Evolutionary conservation across 805 yeast genomes (phyloP).

Genomic region (Wickerhamiella alocasiicola): DNA sequence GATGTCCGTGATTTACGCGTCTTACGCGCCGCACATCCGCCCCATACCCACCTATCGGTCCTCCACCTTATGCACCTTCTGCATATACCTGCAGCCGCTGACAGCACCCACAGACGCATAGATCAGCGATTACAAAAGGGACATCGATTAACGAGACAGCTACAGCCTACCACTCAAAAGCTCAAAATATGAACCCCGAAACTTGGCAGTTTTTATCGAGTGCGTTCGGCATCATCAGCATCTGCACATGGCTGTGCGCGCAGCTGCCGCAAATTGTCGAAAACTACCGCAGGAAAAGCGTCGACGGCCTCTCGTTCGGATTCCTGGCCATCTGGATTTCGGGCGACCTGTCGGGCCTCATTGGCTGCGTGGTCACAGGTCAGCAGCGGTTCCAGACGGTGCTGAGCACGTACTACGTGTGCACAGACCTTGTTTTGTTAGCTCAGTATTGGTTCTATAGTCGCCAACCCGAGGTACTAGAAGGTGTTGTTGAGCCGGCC

Average conservation of each 20-base stretch:
- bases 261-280: conserved; percentile 57
- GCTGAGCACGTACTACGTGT: conserved; percentile 59
- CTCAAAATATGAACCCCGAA: neutral
- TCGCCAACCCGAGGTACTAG: conserved; percentile 21
- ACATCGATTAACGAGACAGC: too few species aligned
- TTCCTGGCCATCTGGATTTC: conserved; percentile 52
- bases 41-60: too few species aligned
- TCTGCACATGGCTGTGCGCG: conserved; percentile 58
- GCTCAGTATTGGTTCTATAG: conserved; percentile 61
- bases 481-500: conserved; percentile 8
- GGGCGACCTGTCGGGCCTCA: conserved; percentile 48
- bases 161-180: too few species aligned
- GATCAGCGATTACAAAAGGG: too few species aligned
- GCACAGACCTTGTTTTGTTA: conserved; percentile 54
- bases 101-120: too few species aligned
- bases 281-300: conserved; percentile 47
- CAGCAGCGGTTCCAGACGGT: conserved; percentile 74
- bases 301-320: conserved; percentile 52
- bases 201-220: conserved; percentile 16
- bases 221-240: conserved; percentile 29
- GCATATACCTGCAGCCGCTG: too few species aligned
- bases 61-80: too few species aligned
- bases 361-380: conserved; percentile 62
- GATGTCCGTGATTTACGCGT: too few species aligned
- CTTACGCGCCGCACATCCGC: too few species aligned